A percentile compares a stretch with the other conserved stretches of the same genome.
Evolutionary conservation across 2,329 filamentous ascomycete genomes (phyloP).

Genomic region (Alternaria arborescens): DNA sequence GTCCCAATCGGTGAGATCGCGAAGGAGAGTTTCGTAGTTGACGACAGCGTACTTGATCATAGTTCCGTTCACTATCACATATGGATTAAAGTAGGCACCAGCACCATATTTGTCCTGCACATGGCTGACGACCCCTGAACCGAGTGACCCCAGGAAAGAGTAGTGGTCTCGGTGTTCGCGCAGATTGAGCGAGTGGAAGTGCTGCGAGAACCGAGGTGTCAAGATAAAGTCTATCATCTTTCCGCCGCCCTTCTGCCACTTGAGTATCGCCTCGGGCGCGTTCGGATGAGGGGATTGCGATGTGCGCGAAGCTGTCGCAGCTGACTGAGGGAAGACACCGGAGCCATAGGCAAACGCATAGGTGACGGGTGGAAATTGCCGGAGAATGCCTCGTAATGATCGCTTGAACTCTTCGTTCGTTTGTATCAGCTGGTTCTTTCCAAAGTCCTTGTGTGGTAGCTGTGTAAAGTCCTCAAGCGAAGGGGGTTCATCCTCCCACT

Average conservation of each 20-base stretch:
- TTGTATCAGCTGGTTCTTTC: slow-evolving; percentile 90
- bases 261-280: slow-evolving; percentile 79
- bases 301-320: slow-evolving; percentile 56
- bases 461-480: slow-evolving; percentile 78
- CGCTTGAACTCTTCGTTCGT: slow-evolving; percentile 97
- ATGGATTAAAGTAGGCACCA: slow-evolving; percentile 97
- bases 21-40: slow-evolving; percentile 87
- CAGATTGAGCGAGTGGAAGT: slow-evolving; percentile 96
- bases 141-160: slow-evolving; percentile 81
- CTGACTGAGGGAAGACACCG: slow-evolving; percentile 87
- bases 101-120: slow-evolving; percentile 90
- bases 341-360: slow-evolving; percentile 98
- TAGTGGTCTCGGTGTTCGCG: slow-evolving; percentile 91
- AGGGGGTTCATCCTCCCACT: slow-evolving; percentile 80
- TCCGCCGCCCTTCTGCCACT: slow-evolving; percentile 84
- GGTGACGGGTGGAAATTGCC: slow-evolving; percentile 93
- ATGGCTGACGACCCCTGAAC: slow-evolving; percentile 82
- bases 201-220: slow-evolving; percentile 90
- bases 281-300: slow-evolving; percentile 79
- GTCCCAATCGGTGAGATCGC: slow-evolving; percentile 88
- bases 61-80: slow-evolving; percentile 91
- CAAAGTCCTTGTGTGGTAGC: slow-evolving; percentile 81
- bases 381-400: slow-evolving; percentile 83
- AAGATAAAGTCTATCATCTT: slow-evolving; percentile 99
- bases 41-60: slow-evolving; percentile 98